phyloP scores from a whole-genome alignment of 805 yeast genomes.

The Saccharomycodes ludwigii region DNA sequence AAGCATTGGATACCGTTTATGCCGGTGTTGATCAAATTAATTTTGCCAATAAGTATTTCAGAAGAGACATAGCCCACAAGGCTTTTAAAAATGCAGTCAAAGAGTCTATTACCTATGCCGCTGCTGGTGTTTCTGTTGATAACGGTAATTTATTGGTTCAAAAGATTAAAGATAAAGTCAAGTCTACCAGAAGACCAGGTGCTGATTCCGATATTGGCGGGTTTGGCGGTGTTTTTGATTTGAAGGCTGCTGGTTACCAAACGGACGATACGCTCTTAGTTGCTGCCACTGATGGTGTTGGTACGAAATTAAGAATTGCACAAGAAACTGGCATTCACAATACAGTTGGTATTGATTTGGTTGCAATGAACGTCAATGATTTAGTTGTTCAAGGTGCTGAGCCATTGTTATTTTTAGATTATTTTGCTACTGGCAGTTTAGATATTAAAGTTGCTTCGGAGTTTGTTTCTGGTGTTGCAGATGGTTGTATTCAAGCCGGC shows the following conservation, averaged over 20 bases:
- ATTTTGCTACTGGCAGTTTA: conserved; percentile 89
- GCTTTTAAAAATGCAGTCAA: conserved; percentile 57
- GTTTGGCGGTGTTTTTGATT: conserved; percentile 92
- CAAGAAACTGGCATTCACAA: conserved; percentile 80
- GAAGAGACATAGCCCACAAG: conserved; percentile 91
- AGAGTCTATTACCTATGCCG: conserved; percentile 69
- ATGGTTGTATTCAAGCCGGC: conserved; percentile 88
- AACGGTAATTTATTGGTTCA: conserved; percentile 86
- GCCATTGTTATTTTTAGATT: conserved; percentile 88
- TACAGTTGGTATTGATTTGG: conserved; percentile 98
- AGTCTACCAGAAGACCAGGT: conserved; percentile 88
- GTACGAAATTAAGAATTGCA: conserved; percentile 91
- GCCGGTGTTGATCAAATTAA: conserved; percentile 66
- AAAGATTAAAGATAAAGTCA: conserved; percentile 79
- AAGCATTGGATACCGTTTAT: conserved; percentile 79
- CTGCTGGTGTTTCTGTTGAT: conserved; percentile 96
- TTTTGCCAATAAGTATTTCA: conserved; percentile 67
- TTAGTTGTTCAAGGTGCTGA: conserved; percentile 98
- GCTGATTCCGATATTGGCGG: conserved; percentile 98
- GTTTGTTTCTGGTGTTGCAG: conserved; percentile 91
- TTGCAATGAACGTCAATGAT: conserved; percentile 98
- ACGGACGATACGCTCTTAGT: conserved; percentile 73
- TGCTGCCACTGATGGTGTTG: conserved; percentile 99
- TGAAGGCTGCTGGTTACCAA: conserved; percentile 73
- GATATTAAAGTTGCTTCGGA: conserved; percentile 75